Evolutionary conservation across 257 asterid species (phyloP), one percentile per base, ranked within the genome.

Genomic region (Salvia miltiorrhiza): DNA sequence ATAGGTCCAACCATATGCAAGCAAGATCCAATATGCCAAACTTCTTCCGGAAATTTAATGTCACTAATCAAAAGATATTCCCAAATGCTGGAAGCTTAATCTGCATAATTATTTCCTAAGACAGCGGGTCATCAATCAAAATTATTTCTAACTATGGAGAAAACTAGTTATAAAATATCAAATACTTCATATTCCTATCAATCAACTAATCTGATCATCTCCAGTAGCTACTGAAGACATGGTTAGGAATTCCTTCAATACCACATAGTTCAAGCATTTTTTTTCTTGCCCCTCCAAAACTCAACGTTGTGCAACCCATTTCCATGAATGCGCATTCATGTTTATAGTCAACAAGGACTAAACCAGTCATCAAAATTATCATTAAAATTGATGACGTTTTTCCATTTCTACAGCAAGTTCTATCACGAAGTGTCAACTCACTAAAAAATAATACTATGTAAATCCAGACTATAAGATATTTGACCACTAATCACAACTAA

Each of bases 31-130:
- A 53, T 30, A 19, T 54, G 17, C 73, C 49, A 24, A 59, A 65
- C 21, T 11, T 62, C 54, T 61, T 63, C 59, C 63, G 16, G 45
- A 71, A 32, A 48, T 54, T 73, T 49, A 75, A 64, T 52, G 37
- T 56, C 30, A 69, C 48, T 26, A 62, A 52, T 52, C 35, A 55
- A 20, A 64, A 66, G 30, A 41, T 47, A 59, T 24, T 47, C 57
- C 65, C 45, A 67, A 67, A 21, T 61, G 59, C 39, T 43, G 10
- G 26, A 71, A 62, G 24, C 57, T 50, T 19, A 24, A 70, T 21
- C 16, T 56, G 23, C 70, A 35, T 26, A 55, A 66, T 57, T 13
- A 68, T 24, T 52, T 53, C 72, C 62, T 13, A 53, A 26, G 21
- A 53, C 30, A 56, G 54, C 4, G 57, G 65, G 44, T 53, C 57